phyloP scores from a whole-genome alignment of 139 green algal species.

The Tetraselmis chui region DNA sequence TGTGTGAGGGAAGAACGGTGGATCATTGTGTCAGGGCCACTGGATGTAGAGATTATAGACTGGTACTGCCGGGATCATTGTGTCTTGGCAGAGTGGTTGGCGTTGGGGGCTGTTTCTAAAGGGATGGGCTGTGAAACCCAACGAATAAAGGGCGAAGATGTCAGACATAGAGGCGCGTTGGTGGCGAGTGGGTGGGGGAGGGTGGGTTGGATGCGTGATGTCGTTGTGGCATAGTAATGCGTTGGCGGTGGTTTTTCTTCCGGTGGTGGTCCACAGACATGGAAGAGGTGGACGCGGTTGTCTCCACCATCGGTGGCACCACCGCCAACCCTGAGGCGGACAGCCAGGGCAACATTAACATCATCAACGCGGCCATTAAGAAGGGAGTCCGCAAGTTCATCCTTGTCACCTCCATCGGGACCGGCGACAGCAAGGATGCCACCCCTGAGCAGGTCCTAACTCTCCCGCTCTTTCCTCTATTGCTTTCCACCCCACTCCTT shows the following conservation, averaged over 20 bases:
- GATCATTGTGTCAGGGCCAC: too few species aligned
- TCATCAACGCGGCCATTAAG: conserved; percentile 82
- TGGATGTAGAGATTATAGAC: too few species aligned
- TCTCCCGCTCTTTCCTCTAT: too few species aligned
- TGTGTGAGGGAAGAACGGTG: too few species aligned
- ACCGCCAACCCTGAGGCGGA: conserved; percentile 66
- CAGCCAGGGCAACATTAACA: conserved; percentile 89
- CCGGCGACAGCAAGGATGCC: conserved; percentile 72
- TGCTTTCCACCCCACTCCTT: too few species aligned
- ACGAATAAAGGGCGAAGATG: too few species aligned
- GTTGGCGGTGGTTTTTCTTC: background rate
- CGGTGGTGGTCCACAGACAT: conserved; percentile 39
- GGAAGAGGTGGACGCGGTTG: conserved; percentile 87
- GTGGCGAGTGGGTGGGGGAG: too few species aligned
- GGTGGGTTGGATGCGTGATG: background rate
- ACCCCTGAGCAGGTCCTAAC: conserved; percentile 36
- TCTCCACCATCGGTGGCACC: conserved; percentile 83
- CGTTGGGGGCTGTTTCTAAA: too few species aligned
- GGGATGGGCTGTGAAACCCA: too few species aligned
- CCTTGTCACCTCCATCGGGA: conserved; percentile 92
- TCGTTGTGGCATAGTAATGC: background rate
- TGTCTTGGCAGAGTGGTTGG: too few species aligned
- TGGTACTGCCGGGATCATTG: too few species aligned
- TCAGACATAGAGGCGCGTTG: too few species aligned
- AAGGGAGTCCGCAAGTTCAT: conserved; percentile 94